Base-by-base conservation (phyloP, 306 rosid species). In the Canavalia ensiformis region DNA sequence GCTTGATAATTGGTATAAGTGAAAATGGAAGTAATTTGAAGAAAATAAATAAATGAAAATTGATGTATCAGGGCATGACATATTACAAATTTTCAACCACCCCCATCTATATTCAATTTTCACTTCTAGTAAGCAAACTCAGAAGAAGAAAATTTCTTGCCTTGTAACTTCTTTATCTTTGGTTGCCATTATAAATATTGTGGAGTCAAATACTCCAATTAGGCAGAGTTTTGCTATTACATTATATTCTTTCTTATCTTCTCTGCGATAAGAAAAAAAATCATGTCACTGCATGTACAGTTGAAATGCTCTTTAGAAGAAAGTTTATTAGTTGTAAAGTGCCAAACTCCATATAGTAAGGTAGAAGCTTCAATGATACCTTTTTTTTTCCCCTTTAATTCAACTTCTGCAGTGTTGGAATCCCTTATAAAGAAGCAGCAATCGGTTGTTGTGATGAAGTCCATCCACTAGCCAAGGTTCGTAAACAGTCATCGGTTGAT, bases 401-500 rank as follows among this genome's bases (percentile, higher is more conserved):
- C 6, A 12, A 41, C 44, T 74, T 73, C 9, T 82, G 37, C 68
- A 86, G 89, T 82, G 89, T 86, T 11, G 89, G 89, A 76, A 58
- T 82, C 66, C 86, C 89, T 37, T 66, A 86, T 79, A 86, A 86
- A 68, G 89, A 86, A 70, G 84, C 84, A 52, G 82, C 77, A 55
- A 7, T 73, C 2, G 18, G 13, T 57, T 74, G 79, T 42, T 74
- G 79, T 74, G 79, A 74, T 74, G 79, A 74, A 74, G 68, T 74
- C 39, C 68, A 74, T 74, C 78, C 68, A 41, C 79, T 74, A 11
- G 79, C 79, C n/a, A 74, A 74, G 79, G 79, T 74, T 57, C 25
- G 78, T 41, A 41, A 52, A 73, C 52, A 11, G 6, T 45, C 28
- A 33, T 7, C 47, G 34, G 3, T 7, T 7, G 49, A 37, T 18